Evolutionary conservation across 441 rosid species (phyloP).

Genomic region (Melastoma candidum): DNA sequence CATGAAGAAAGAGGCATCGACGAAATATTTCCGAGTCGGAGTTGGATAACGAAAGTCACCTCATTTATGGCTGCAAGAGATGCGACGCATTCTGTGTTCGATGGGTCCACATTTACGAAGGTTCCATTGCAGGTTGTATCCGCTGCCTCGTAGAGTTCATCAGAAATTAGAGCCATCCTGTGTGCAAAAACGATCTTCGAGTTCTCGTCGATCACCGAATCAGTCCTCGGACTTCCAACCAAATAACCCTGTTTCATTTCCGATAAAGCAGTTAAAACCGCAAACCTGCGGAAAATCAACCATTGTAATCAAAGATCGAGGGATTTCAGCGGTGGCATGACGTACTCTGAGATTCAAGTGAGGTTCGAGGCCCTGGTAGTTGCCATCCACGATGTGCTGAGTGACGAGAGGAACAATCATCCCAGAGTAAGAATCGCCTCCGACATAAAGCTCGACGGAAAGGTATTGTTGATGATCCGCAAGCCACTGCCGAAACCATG

Average conservation of each 20-base stretch:
- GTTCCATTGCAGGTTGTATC: conserved; percentile 21
- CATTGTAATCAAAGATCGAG: neutral
- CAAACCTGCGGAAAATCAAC: neutral
- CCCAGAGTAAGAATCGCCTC: conserved; percentile 24
- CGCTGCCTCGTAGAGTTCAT: conserved; percentile 22
- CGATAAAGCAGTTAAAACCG: neutral
- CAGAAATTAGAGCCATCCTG: conserved; percentile 21
- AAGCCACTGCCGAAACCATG: conserved; percentile 15
- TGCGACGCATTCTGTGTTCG: conserved; percentile 19
- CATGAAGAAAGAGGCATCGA: neutral
- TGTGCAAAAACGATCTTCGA: conserved; percentile 20
- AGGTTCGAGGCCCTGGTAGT: conserved; percentile 5
- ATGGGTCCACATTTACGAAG: conserved; percentile 25
- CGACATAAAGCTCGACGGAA: conserved; percentile 11
- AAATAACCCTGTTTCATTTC: conserved; percentile 15
- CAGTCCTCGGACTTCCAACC: conserved; percentile 20
- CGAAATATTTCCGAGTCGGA: neutral
- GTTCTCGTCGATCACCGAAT: conserved; percentile 13
- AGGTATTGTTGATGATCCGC: conserved; percentile 17
- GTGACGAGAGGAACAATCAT: conserved; percentile 15
- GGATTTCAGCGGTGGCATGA: neutral
- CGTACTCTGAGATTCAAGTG: conserved; percentile 19
- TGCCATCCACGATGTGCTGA: conserved; percentile 14
- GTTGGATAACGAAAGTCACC: conserved; percentile 6
- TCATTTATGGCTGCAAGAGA: conserved; percentile 13